Evolutionary conservation across 148 eudicot genomes (phyloP).

Genomic region (Fagopyrum esculentum): DNA sequence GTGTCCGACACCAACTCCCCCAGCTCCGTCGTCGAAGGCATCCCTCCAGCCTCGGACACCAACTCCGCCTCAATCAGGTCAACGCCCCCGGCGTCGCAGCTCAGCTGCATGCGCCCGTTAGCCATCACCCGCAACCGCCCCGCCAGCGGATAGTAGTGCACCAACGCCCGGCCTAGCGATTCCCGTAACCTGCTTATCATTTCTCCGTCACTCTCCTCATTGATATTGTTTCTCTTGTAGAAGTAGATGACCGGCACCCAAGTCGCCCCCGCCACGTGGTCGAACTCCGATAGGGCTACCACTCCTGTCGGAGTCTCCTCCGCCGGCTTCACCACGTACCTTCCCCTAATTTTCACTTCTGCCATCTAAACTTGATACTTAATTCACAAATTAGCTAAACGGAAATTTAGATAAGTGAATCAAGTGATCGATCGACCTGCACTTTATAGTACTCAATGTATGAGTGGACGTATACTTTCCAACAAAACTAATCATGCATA

Average conservation of each 20-base stretch:
- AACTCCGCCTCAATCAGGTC: neutral
- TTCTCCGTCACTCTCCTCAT: too few relatives aligned
- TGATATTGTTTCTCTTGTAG: neutral
- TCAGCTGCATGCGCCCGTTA: conserved; percentile 6
- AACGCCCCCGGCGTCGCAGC: neutral
- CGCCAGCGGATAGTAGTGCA: conserved; percentile 10
- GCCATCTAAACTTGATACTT: neutral
- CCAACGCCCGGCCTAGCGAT: neutral
- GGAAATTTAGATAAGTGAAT: too few relatives aligned
- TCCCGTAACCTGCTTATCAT: neutral
- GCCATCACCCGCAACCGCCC: neutral
- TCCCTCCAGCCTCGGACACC: neutral
- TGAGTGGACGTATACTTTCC: too few relatives aligned
- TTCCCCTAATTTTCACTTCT: neutral
- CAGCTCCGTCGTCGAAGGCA: neutral
- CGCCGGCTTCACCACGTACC: conserved; percentile 4
- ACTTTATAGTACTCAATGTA: too few relatives aligned
- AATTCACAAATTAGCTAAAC: too few relatives aligned
- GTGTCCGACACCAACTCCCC: conserved; percentile 9
- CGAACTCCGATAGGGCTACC: conserved; percentile 10
- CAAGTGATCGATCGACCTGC: too few relatives aligned
- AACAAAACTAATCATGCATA: too few relatives aligned
- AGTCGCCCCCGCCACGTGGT: conserved; percentile 3
- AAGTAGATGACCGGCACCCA: conserved; percentile 9
- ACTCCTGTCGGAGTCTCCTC: conserved; percentile 2